Evolutionary conservation across 768 basidiomycete genomes (phyloP).

Genomic region (Tephrocybe rancida): DNA sequence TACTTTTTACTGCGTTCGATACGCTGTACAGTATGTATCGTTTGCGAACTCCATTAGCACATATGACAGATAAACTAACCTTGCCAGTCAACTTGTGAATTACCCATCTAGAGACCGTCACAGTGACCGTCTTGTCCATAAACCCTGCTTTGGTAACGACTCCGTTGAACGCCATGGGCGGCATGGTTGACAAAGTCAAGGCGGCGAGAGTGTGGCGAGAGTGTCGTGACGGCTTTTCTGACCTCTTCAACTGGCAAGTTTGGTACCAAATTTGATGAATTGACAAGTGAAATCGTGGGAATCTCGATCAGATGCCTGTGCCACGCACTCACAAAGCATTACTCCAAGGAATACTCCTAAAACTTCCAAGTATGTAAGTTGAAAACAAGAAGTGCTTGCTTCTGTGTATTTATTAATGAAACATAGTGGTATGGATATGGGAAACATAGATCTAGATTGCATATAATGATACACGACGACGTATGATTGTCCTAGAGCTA

Average conservation of each 20-base stretch:
- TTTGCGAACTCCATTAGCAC: not conserved
- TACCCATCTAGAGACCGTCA: slow-evolving; percentile 75
- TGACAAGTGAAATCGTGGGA: slow-evolving; percentile 1
- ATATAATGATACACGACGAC: too few species aligned
- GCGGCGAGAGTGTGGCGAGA: not conserved
- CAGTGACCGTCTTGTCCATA: slow-evolving; percentile 86
- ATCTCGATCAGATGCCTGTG: not conserved
- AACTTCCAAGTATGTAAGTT: too few species aligned
- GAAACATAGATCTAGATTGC: too few species aligned
- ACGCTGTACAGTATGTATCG: slow-evolving; percentile 43
- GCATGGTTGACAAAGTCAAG: slow-evolving; percentile 49
- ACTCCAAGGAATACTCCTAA: too few species aligned
- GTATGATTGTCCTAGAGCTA: too few species aligned
- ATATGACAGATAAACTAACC: slow-evolving; percentile 40
- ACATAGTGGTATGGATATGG: too few species aligned
- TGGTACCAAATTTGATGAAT: not conserved
- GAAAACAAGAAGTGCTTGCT: too few species aligned
- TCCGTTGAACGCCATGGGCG: slow-evolving; percentile 76
- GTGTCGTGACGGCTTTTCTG: not conserved
- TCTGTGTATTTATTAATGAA: too few species aligned
- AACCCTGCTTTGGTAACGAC: slow-evolving; percentile 78
- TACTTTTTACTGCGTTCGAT: slow-evolving; percentile 79
- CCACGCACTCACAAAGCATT: not conserved
- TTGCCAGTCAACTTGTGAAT: slow-evolving; percentile 78
- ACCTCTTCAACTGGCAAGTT: too few species aligned